Percentiles rank a stretch among this genome's conserved stretches.
Evolutionary conservation across 257 asterid species (phyloP).

Genomic region (Nicotiana attenuata): DNA sequence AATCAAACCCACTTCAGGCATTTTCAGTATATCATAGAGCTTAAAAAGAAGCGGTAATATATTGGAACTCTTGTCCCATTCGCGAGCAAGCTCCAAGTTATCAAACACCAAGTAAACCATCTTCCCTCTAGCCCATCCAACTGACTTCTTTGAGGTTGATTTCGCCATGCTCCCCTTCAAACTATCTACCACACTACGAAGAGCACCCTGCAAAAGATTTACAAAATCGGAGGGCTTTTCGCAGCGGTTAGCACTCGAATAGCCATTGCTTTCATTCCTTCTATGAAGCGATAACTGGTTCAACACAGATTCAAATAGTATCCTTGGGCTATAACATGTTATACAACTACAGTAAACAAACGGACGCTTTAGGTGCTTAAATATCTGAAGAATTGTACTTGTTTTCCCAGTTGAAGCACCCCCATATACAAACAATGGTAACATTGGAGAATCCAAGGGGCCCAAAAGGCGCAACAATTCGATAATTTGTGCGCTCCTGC

Average conservation of each 20-base stretch:
- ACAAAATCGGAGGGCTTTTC: conserved; percentile 90
- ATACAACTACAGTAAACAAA: conserved; percentile 67
- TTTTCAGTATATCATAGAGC: conserved; percentile 59
- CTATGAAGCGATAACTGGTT: conserved; percentile 81
- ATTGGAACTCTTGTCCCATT: conserved; percentile 66
- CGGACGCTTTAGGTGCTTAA: conserved; percentile 68
- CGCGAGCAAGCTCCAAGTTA: conserved; percentile 59
- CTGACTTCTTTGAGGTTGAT: conserved; percentile 41
- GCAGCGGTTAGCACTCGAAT: conserved; percentile 69
- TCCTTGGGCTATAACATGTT: conserved; percentile 67
- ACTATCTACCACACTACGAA: conserved; percentile 39
- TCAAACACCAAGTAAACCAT: conserved; percentile 89
- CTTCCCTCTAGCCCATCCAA: conserved; percentile 43
- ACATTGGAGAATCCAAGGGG: conserved; percentile 72
- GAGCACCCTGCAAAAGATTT: conserved; percentile 63
- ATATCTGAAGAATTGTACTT: conserved; percentile 49
- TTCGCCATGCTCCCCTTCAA: conserved; percentile 43
- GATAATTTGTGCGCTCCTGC: conserved; percentile 55
- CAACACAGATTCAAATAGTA: conserved; percentile 79
- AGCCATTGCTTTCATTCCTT: conserved; percentile 56
- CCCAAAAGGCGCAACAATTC: conserved; percentile 63
- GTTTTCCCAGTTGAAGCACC: conserved; percentile 90
- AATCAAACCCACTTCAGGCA: conserved; percentile 79
- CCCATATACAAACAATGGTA: conserved; percentile 74
- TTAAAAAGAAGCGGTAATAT: conserved; percentile 64